A percentile compares a stretch with the other conserved stretches of the same genome.
These are phyloP conservation scores for Fusarium sp. DNA, from an alignment of 2,329 filamentous ascomycete species.

Conservation along the genomic window DNA sequence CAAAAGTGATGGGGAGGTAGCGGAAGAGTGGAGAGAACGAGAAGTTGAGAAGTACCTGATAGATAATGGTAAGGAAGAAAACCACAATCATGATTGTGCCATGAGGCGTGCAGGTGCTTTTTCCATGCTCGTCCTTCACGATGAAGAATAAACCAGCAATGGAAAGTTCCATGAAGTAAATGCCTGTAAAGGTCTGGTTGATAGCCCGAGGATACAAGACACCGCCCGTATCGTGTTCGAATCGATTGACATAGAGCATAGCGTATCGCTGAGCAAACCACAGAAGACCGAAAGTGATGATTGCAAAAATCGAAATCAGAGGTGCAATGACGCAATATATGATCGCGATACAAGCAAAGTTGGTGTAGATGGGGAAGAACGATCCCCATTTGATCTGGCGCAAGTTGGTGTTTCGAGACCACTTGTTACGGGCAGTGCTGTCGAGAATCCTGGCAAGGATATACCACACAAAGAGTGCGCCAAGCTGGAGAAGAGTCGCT, in stretches of 20 bases:
- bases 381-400: slow-evolving; percentile 86
- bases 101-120: slow-evolving; percentile 73
- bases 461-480: slow-evolving; percentile 82
- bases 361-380: slow-evolving; percentile 96
- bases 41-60: slow-evolving; percentile 80
- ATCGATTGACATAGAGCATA: slow-evolving; percentile 92
- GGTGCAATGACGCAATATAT: slow-evolving; percentile 91
- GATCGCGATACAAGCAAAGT: slow-evolving; percentile 90
- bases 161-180: slow-evolving; percentile 94
- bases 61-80: slow-evolving; percentile 74
- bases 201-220: slow-evolving; percentile 90
- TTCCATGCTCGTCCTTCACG: slow-evolving; percentile 63
- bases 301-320: slow-evolving; percentile 89
- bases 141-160: slow-evolving; percentile 91
- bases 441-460: slow-evolving; percentile 82
- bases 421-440: slow-evolving; percentile 83
- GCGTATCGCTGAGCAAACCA: slow-evolving; percentile 98
- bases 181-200: slow-evolving; percentile 92
- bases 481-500: slow-evolving; percentile 84
- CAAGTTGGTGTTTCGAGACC: slow-evolving; percentile 81
- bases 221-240: slow-evolving; percentile 89
- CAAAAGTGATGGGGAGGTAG: slow-evolving; percentile 92
- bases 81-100: slow-evolving; percentile 85
- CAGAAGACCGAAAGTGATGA: slow-evolving; percentile 88
- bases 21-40: slow-evolving; percentile 87